These are phyloP conservation scores for Purpureocillium takamizusanense DNA, from an alignment of 2,329 filamentous ascomycete species.

Conservation along the genomic window DNA sequence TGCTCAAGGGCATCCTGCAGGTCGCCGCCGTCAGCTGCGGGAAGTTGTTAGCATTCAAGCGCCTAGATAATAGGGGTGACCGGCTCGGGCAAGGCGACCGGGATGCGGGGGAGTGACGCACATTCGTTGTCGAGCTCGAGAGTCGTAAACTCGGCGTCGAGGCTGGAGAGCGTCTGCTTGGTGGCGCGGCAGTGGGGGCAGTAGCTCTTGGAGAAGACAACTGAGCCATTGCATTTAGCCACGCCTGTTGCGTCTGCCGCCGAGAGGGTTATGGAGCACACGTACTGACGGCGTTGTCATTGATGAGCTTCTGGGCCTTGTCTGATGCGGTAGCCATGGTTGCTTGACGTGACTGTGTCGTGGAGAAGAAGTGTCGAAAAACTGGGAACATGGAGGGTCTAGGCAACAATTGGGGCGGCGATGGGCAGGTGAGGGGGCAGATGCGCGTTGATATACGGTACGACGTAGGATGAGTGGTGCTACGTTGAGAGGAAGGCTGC, in stretches of 20 bases:
- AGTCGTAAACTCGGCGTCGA: slow-evolving; percentile 63
- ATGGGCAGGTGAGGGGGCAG: slow-evolving; percentile 1
- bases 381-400: slow-evolving; percentile 45
- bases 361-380: slow-evolving; percentile 62
- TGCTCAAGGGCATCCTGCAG: slow-evolving; percentile 78
- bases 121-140: slow-evolving; percentile 81
- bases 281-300: slow-evolving; percentile 78
- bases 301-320: slow-evolving; percentile 79
- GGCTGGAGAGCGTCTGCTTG: slow-evolving; percentile 63
- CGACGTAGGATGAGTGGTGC: too few relatives aligned
- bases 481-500: too few relatives aligned
- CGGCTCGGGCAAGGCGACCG: too few relatives aligned
- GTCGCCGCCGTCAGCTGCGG: slow-evolving; percentile 65
- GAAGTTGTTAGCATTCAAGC: background rate
- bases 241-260: too few relatives aligned
- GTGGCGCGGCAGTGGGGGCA: slow-evolving; percentile 84
- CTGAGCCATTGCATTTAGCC: slow-evolving; percentile 28
- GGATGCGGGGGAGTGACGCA: slow-evolving; percentile 30
- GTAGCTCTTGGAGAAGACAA: slow-evolving; percentile 95
- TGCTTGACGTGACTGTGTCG: slow-evolving; percentile 45
- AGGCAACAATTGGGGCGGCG: slow-evolving; percentile 4
- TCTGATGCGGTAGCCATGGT: slow-evolving; percentile 75
- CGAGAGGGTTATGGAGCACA: slow-evolving; percentile 5
- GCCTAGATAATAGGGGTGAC: too few relatives aligned
- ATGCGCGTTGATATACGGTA: background rate